These are phyloP conservation scores for Davidsoniella virescens DNA, from an alignment of 2,329 filamentous ascomycete genomes.

Conservation along the genomic window DNA sequence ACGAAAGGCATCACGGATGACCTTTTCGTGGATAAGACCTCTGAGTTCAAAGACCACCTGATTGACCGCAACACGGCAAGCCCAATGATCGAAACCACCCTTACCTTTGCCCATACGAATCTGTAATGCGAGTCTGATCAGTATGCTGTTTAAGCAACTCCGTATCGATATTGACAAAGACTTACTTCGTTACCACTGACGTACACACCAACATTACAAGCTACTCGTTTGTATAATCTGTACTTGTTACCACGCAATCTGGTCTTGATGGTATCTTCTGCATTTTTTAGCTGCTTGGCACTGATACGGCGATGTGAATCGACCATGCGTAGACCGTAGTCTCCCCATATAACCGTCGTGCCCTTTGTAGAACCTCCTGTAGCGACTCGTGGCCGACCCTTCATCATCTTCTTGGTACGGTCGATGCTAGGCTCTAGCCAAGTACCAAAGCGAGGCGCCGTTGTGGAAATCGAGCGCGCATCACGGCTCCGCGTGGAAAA, in stretches of 20 bases:
- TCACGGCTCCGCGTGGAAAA: conserved; percentile 24
- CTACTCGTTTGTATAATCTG: conserved; percentile 77
- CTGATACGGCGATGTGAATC: conserved; percentile 88
- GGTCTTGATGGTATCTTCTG: conserved; percentile 83
- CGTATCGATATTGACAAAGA: not conserved
- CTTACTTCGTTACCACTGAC: conserved; percentile 79
- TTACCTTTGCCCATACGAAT: conserved; percentile 99
- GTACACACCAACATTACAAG: conserved; percentile 89
- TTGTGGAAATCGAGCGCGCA: conserved; percentile 57
- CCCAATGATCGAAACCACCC: conserved; percentile 94
- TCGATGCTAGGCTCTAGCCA: conserved; percentile 70
- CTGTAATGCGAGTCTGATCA: conserved; percentile 26
- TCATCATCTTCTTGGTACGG: conserved; percentile 76
- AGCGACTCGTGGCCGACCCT: conserved; percentile 72
- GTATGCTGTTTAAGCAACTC: conserved; percentile 2
- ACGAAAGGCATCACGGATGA: conserved; percentile 83
- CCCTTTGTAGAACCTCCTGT: conserved; percentile 85
- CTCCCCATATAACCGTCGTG: conserved; percentile 90
- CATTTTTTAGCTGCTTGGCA: conserved; percentile 71
- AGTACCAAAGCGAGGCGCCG: conserved; percentile 39
- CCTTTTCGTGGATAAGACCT: conserved; percentile 84
- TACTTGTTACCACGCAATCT: conserved; percentile 83
- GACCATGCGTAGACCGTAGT: conserved; percentile 84
- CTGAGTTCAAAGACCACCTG: conserved; percentile 86
- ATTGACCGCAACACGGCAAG: conserved; percentile 73